Base-by-base conservation (phyloP, 176 grass and related monocot genomes). In the Triticum dicoccoides region DNA sequence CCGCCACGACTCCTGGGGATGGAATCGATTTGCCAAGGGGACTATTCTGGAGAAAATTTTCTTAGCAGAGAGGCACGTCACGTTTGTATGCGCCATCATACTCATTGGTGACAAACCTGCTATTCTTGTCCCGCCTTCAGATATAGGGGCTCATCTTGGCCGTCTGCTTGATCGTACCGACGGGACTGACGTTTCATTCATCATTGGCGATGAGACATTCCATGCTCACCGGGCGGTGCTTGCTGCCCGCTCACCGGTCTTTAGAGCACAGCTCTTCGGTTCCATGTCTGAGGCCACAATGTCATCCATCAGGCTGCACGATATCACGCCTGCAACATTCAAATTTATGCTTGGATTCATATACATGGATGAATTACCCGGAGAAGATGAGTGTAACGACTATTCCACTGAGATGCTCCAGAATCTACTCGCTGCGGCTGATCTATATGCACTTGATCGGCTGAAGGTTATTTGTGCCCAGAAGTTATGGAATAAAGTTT, bases 381-480 rank as follows among this genome's bases (percentile, higher is more conserved):
- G 37, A 6, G 13, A 80, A 24, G 32, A 18, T 8, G 11, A 30
- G 25, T 14, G 0, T 5, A 23, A 9, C 5, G 49, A 47, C 11
- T 61, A 13, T 8, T 54, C 80, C 4, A 4, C 11, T 5, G 56
- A 54, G 6, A 13, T 79, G 42, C 5, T 89, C 2, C 56, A 17
- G 11, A 11, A 42, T 33, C 17, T 86, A 7, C 84, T 95, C 5
- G 84, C 61, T 5, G 94, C 84, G 3, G 91, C 94, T 0, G 91
- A 95, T 63, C 84, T 87, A 1, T 95, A 93, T 11, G 89, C 76
- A 1, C 41, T 95, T 62, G 89, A 95, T 3, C 61, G 94, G 8
- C 65, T 95, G 37, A 95, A 90, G 87, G 18, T 90, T 17, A 75
- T 87, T 0, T 73, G 70, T 14, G 70, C 38, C n/a, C 70, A 73